Base-by-base conservation (phyloP, 805 yeast species). In the Candida verbasci region DNA sequence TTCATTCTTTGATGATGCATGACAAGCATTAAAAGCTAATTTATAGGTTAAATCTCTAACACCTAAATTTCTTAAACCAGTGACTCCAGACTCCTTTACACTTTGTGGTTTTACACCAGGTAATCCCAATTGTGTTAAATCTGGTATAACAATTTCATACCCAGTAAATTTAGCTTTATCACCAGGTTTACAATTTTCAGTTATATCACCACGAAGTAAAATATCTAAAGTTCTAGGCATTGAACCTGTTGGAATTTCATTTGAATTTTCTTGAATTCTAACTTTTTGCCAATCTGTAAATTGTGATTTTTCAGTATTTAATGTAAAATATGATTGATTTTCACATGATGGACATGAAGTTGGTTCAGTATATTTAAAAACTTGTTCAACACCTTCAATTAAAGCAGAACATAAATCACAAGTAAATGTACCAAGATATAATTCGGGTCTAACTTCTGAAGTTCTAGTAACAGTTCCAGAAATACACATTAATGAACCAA, bases 181-280 rank as follows among this genome's bases (percentile, higher is more conserved):
- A 47, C 98, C 98, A 1, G 98, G 97, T 60, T 91, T 93, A 3
- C 97, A 97, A 46, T 88, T 73, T 55, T 91, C 98, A 7, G 93
- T 97, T 37, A 87, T 73, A 48, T 91, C 97, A 35, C 97, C 97
- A 50, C 98, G 73, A 40, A 91, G 63, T 35, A 91, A 84, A 17
- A 91, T 91, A 57, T 91, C 98, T 51, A 91, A 61, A 1, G 96
- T 91, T 58, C 98, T 78, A 17, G 98, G 98, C 98, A 91, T 91
- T 3, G 97, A 88, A 20, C 98, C 98, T 0, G 96, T 87, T 18
- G 98, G 98, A 39, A 91, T 91, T 60, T 91, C 97, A 49, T 72
- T 84, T n/a, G 97, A 81, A 53, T 91, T 93, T 55, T 91, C 98
- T 58, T 91, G 98, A 46, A 91, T 84, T 50, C 97, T 77, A 17